Evolutionary conservation across 805 yeast species (phyloP), one percentile per base, ranked within the genome.

Genomic region (Vanderwaltozyma yarrowii): DNA sequence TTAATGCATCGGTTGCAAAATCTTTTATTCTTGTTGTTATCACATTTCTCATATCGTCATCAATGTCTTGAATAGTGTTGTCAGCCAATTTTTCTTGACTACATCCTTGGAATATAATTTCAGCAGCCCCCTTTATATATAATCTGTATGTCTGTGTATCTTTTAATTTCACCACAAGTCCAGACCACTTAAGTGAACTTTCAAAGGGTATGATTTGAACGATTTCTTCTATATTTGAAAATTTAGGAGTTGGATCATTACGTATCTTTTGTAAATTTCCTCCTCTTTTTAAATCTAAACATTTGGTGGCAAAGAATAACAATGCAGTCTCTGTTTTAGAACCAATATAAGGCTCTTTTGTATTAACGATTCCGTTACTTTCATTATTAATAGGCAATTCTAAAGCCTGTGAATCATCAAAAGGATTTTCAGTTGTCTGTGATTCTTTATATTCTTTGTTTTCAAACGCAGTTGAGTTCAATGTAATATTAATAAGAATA

Each of bases 311-410:
- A 43, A 86, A 64, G 12, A 76, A 65, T 29, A 92, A 67, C 40
- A 92, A 61, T 0, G 98, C 96, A 25, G 88, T 77, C 60, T 92
- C 99, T 3, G 98, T 94, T 60, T 92, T 92, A 41, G 94, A 84
- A 6, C 99, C 99, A 35, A 87, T 66, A 51, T 73, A 87, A 2
- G 78, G 78, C 44, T 82, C 92, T 35, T 63, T 51, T 41, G 45
- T 44, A 35, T 39, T 49, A 12, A 15, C n/a, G n/a, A n/a, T n/a
- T n/a, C n/a, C n/a, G n/a, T n/a, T n/a, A n/a, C n/a, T n/a, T n/a
- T n/a, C n/a, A n/a, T n/a, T n/a, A n/a, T n/a, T n/a, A n/a, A n/a
- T n/a, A n/a, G n/a, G n/a, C n/a, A n/a, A n/a, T n/a, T n/a, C n/a
- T n/a, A n/a, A n/a, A n/a, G n/a, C n/a, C n/a, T n/a, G n/a, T n/a